These are phyloP conservation scores for Suillus brevipes DNA, from an alignment of 768 basidiomycete genomes.

Conservation along the genomic window DNA sequence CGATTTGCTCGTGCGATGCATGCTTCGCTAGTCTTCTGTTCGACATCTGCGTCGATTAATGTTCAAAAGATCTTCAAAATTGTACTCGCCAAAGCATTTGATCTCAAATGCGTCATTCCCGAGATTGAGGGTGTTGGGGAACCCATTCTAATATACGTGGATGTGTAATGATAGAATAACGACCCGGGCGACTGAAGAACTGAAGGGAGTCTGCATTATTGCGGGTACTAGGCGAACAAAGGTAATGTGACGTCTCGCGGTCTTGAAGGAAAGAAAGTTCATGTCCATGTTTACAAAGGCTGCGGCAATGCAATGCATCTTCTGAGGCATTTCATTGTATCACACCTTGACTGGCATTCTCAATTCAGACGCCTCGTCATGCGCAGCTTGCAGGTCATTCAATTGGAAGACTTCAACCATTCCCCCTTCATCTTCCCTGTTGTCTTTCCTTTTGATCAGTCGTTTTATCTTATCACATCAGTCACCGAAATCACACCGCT, in stretches of 20 bases:
- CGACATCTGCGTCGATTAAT: constrained; percentile 97
- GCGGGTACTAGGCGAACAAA: neutral
- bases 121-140: constrained; percentile 98
- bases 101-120: constrained; percentile 97
- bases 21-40: constrained; percentile 99
- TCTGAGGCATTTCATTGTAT: constrained; percentile 22
- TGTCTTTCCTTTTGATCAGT: constrained; percentile 20
- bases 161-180: constrained; percentile 41
- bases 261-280: neutral
- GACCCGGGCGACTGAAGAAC: neutral
- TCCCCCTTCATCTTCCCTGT: neutral
- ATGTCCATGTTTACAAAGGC: neutral
- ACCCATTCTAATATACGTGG: constrained; percentile 92
- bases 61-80: constrained; percentile 99
- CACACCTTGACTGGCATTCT: constrained; percentile 13
- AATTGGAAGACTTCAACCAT: neutral
- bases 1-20: constrained; percentile 99
- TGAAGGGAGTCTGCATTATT: neutral
- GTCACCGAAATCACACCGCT: constrained; percentile 26
- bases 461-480: constrained; percentile 28
- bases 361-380: constrained; percentile 5
- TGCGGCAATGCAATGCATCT: constrained; percentile 8
- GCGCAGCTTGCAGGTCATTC: neutral
- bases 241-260: neutral
- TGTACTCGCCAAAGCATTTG: constrained; percentile 94